These are phyloP conservation scores for Rickenella mellea DNA, from an alignment of 768 basidiomycete genomes.

Conservation along the genomic window DNA sequence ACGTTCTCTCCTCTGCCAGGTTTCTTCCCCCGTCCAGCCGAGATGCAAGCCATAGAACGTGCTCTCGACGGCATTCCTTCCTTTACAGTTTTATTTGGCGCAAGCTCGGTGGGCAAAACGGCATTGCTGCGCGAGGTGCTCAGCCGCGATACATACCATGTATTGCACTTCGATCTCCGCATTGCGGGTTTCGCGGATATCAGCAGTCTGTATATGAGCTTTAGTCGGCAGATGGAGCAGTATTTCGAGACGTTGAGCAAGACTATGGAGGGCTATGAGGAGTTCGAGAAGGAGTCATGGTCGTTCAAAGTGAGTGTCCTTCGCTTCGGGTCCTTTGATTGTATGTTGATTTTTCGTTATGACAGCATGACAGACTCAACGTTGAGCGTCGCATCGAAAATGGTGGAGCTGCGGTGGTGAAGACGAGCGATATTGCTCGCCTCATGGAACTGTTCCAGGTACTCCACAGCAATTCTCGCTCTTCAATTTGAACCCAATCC, in stretches of 20 bases:
- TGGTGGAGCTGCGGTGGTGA: conserved; percentile 38
- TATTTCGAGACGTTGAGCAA: conserved; percentile 63
- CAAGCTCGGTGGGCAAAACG: conserved; percentile 80
- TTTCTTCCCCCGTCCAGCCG: conserved; percentile 61
- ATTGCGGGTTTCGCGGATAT: conserved; percentile 81
- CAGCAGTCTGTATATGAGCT: conserved; percentile 63
- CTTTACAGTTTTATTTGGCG: conserved; percentile 74
- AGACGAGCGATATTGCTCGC: conserved; percentile 71
- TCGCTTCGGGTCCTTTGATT: not conserved
- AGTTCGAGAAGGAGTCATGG: conserved; percentile 67
- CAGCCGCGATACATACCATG: conserved; percentile 57
- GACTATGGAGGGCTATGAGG: conserved; percentile 52
- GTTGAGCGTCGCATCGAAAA: conserved; percentile 50
- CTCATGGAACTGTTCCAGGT: conserved; percentile 83
- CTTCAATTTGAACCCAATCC: no score
- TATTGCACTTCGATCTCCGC: conserved; percentile 76
- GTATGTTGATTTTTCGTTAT: conserved; percentile 5
- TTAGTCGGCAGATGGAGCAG: conserved; percentile 74
- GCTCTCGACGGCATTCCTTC: conserved; percentile 59
- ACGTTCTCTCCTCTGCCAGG: conserved; percentile 71
- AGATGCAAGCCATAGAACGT: conserved; percentile 56
- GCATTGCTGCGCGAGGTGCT: conserved; percentile 73
- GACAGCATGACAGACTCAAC: conserved; percentile 65
- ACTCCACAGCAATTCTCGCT: no score
- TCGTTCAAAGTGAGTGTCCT: conserved; percentile 58